phyloP scores from a whole-genome alignment of 2,329 filamentous ascomycete genomes.

The Didymella pinodella region DNA sequence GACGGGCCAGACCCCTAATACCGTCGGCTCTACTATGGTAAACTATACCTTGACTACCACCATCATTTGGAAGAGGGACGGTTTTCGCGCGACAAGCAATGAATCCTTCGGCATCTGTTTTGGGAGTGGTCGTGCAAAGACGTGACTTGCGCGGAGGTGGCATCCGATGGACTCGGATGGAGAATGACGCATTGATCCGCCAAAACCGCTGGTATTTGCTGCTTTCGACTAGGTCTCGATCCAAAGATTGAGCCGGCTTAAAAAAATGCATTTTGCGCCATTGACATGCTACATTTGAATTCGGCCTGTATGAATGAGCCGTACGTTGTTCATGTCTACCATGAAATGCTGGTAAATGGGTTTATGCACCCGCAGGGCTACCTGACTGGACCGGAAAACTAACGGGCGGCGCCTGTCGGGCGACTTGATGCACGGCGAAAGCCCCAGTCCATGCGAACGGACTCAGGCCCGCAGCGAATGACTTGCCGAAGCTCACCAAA shows the following conservation, averaged over 20 bases:
- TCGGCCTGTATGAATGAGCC: slow-evolving; percentile 1
- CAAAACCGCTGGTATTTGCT: background rate
- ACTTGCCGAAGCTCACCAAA: slow-evolving; percentile 18
- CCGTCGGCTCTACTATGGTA: slow-evolving; percentile 1
- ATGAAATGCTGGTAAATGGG: background rate
- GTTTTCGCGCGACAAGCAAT: slow-evolving; percentile 1
- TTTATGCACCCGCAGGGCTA: slow-evolving; percentile 2
- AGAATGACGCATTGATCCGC: slow-evolving; percentile 10
- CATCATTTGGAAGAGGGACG: slow-evolving; percentile 2
- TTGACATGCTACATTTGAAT: background rate
- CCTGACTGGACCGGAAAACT: background rate
- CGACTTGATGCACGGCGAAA: slow-evolving; percentile 17
- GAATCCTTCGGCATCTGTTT: background rate
- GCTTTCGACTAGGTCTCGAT: slow-evolving; percentile 1
- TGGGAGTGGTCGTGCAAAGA: background rate
- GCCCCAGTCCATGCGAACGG: slow-evolving; percentile 28
- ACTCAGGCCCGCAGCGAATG: slow-evolving; percentile 29
- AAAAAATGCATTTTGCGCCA: background rate
- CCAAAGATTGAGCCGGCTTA: background rate
- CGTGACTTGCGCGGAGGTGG: slow-evolving; percentile 10
- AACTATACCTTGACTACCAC: slow-evolving; percentile 1
- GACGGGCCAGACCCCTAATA: slow-evolving; percentile 1
- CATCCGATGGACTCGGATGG: slow-evolving; percentile 6
- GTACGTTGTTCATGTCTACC: background rate
- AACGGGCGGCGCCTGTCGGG: slow-evolving; percentile 18